These are phyloP conservation scores for Leishmania turanica DNA, from an alignment of 208 protist genomes.

Conservation along the genomic window DNA sequence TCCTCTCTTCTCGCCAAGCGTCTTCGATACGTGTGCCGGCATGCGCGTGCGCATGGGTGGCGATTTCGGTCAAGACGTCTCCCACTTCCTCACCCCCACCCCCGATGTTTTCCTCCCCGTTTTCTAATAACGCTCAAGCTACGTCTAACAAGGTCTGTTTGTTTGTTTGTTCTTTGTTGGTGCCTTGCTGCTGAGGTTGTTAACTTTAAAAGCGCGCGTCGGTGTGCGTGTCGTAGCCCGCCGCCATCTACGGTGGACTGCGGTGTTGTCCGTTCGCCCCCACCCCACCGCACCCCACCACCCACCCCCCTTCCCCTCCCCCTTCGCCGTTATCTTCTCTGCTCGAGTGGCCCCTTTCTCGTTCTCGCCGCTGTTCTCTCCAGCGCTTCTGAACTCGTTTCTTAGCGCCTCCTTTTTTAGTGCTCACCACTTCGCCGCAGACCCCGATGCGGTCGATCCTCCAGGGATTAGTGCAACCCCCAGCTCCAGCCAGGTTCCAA, in stretches of 20 bases:
- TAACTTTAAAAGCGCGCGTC: neutral
- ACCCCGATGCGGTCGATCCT: neutral
- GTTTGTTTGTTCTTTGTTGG: neutral
- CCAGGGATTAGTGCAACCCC: neutral
- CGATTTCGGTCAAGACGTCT: neutral
- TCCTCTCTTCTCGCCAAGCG: neutral
- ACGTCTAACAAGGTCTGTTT: neutral
- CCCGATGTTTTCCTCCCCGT: neutral
- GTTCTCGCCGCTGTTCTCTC: neutral
- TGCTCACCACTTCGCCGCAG: neutral
- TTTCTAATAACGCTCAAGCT: conserved; percentile 3
- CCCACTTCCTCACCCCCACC: neutral
- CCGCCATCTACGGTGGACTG: neutral
- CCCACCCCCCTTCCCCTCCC: no score
- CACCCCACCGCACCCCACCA: no score
- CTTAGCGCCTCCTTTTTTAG: neutral
- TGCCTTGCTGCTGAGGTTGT: neutral
- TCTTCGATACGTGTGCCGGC: neutral
- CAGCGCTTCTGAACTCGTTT: neutral
- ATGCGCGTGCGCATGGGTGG: neutral
- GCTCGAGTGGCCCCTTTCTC: neutral
- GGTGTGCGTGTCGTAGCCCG: neutral
- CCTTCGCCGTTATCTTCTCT: neutral
- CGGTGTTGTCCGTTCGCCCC: neutral
- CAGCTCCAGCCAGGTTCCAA: neutral